Conservation (phyloP, 2,329 filamentous ascomycete genomes). For the Aspergillus transmontanensis region DNA sequence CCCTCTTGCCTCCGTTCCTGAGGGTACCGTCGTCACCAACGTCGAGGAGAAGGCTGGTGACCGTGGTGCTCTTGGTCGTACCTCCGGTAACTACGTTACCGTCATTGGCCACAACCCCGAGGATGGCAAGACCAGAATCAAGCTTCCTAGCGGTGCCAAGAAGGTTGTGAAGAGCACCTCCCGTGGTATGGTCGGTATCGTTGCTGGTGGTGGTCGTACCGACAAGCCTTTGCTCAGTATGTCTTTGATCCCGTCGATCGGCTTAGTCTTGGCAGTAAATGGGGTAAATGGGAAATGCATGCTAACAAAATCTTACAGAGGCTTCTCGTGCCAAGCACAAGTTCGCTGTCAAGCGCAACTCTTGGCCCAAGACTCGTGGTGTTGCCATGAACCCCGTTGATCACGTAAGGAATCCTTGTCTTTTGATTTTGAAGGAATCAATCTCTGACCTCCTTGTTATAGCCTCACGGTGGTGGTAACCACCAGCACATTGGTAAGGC, state of each 20-base stretch:
- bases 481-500: constrained; percentile 99
- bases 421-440: neutral
- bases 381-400: constrained; percentile 99
- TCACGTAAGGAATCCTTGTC: constrained; percentile 63
- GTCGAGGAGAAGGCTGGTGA: constrained; percentile 99
- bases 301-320: constrained; percentile 65
- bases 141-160: constrained; percentile 98
- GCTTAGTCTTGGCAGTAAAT: neutral
- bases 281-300: neutral
- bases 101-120: constrained; percentile 97
- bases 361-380: constrained; percentile 99
- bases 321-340: constrained; percentile 99
- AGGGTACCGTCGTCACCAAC: constrained; percentile 99
- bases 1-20: constrained; percentile 88
- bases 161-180: constrained; percentile 92
- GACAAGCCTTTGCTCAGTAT: constrained; percentile 97
- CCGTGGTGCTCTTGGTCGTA: constrained; percentile 93
- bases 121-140: constrained; percentile 99
- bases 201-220: constrained; percentile 98
- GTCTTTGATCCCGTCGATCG: constrained; percentile 14
- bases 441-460: constrained; percentile 28
- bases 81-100: constrained; percentile 99
- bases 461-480: constrained; percentile 97
- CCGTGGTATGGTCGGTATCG: constrained; percentile 99
- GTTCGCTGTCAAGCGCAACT: constrained; percentile 99